Percentiles rank a stretch among this genome's conserved stretches.
phyloP scores from a whole-genome alignment of 495 filamentous ascomycete genomes.

The Aspergillus carlsbadensis region DNA sequence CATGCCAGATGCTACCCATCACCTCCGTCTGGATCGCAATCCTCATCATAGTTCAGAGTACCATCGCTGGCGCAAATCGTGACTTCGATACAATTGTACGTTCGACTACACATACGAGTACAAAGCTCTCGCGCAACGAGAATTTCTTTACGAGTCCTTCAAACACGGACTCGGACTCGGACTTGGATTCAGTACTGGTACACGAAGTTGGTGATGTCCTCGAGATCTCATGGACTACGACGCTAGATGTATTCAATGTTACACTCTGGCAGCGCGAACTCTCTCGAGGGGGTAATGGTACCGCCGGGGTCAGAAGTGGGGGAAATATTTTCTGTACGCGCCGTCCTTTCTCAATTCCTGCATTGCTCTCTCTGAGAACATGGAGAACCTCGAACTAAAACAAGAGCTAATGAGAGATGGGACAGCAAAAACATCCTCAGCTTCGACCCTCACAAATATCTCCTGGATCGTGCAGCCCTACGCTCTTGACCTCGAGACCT shows the following conservation, averaged over 20 bases:
- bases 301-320: background rate
- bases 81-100: too few relatives aligned
- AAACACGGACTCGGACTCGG: background rate
- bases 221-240: slow-evolving; percentile 6
- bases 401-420: background rate
- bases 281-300: background rate
- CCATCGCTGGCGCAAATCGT: too few relatives aligned
- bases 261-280: slow-evolving; percentile 3
- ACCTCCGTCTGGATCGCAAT: background rate
- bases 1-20: too few relatives aligned
- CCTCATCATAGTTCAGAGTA: background rate
- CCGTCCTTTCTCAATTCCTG: background rate
- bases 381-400: too few relatives aligned
- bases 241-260: slow-evolving; percentile 2
- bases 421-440: slow-evolving; percentile 1
- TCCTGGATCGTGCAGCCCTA: slow-evolving; percentile 13
- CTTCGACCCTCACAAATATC: background rate
- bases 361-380: too few relatives aligned
- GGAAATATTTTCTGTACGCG: slow-evolving; percentile 11
- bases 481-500: background rate
- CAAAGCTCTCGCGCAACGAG: background rate
- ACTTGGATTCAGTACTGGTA: background rate
- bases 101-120: background rate
- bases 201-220: background rate
- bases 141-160: slow-evolving; percentile 2